Evolutionary conservation across 805 yeast species (phyloP).

Genomic region (Starmera caribaea): DNA sequence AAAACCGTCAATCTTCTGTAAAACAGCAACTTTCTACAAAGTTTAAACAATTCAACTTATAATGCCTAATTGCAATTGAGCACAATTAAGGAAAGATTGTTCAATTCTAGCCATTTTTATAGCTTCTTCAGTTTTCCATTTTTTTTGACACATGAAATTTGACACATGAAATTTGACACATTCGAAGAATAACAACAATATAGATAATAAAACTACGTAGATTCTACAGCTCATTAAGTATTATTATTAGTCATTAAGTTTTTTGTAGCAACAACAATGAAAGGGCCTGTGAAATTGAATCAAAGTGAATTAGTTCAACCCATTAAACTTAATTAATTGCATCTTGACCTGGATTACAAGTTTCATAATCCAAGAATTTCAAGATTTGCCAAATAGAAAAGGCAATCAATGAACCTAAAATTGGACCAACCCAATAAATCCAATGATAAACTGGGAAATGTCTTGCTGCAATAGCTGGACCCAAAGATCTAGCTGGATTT

Average conservation of each 20-base stretch:
- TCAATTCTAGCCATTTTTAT: no score
- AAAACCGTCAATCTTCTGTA: no score
- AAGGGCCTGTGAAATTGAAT: not conserved
- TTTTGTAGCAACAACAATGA: no score
- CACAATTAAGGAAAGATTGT: no score
- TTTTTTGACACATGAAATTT: no score
- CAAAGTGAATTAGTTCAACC: not conserved
- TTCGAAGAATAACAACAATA: slow-evolving; percentile 1
- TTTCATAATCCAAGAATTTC: slow-evolving; percentile 57
- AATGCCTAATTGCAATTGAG: no score
- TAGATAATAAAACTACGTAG: slow-evolving; percentile 3
- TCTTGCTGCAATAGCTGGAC: slow-evolving; percentile 67
- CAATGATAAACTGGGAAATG: slow-evolving; percentile 79
- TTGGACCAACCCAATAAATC: slow-evolving; percentile 91
- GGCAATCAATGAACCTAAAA: slow-evolving; percentile 60
- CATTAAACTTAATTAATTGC: slow-evolving; percentile 34
- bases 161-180: not conserved
- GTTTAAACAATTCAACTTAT: no score
- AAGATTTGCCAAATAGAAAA: slow-evolving; percentile 58
- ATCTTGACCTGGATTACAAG: slow-evolving; percentile 63
- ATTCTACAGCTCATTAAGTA: not conserved
- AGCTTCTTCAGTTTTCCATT: no score
- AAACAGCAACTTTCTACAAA: no score
- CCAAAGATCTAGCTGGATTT: slow-evolving; percentile 85
- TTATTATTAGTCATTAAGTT: no score